Percentiles rank a stretch among this genome's conserved stretches.
Evolutionary conservation across 495 filamentous ascomycete species (phyloP).

Genomic region (Talaromyces wortmannii): DNA sequence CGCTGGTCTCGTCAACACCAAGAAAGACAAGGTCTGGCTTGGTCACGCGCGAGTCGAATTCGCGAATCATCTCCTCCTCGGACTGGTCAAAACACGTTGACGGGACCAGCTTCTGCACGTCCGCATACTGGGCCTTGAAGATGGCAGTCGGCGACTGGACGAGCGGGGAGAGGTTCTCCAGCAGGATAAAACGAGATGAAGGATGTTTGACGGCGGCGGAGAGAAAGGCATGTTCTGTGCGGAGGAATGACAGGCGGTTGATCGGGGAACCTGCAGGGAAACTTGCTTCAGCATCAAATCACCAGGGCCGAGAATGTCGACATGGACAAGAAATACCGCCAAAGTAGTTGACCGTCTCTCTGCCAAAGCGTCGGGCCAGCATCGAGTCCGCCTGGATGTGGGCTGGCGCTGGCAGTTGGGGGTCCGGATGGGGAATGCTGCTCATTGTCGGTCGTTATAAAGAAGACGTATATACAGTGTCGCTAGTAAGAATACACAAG

Average conservation of each 20-base stretch:
- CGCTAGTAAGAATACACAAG: background rate
- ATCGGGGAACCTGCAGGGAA: constrained; percentile 52
- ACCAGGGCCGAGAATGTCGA: background rate
- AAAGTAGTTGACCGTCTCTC: constrained; percentile 93
- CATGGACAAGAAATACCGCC: constrained; percentile 46
- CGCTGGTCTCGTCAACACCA: constrained; percentile 64
- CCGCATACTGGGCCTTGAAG: constrained; percentile 53
- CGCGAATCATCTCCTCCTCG: constrained; percentile 66
- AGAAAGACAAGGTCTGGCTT: constrained; percentile 74
- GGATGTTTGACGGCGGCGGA: constrained; percentile 67
- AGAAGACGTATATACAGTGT: background rate
- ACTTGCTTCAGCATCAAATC: background rate
- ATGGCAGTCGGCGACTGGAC: constrained; percentile 49
- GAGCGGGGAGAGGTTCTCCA: constrained; percentile 75
- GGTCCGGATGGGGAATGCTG: constrained; percentile 1
- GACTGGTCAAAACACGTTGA: constrained; percentile 60
- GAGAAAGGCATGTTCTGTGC: constrained; percentile 72
- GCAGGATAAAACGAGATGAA: constrained; percentile 62
- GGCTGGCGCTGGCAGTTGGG: constrained; percentile 47
- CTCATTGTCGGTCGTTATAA: background rate
- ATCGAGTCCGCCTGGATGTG: constrained; percentile 69
- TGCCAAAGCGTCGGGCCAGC: constrained; percentile 81
- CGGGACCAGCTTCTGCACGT: constrained; percentile 64
- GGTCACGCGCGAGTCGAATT: constrained; percentile 65
- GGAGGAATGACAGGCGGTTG: constrained; percentile 81